These are phyloP conservation scores for Agaricus blazei DNA, from an alignment of 768 basidiomycete genomes.

Conservation along the genomic window DNA sequence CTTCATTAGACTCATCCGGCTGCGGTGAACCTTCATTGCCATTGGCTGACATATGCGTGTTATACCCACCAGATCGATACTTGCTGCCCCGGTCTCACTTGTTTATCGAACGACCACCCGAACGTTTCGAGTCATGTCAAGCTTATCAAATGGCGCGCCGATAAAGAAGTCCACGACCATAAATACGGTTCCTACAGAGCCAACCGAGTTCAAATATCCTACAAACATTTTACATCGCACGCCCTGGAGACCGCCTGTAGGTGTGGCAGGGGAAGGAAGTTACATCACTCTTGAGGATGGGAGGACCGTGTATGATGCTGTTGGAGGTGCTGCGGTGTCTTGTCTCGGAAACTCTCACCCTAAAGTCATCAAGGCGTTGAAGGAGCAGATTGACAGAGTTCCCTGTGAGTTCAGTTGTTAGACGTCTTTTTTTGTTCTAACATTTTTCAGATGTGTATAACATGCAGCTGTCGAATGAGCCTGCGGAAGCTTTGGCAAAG, in stretches of 20 bases:
- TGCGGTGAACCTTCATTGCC: too few relatives aligned
- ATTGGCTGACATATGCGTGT: background rate
- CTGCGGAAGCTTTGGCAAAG: constrained; percentile 76
- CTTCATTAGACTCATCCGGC: too few relatives aligned
- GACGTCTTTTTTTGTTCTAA: background rate
- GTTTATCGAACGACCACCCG: background rate
- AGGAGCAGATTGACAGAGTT: constrained; percentile 74
- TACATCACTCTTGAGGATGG: constrained; percentile 74
- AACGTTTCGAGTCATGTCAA: background rate
- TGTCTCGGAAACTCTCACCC: constrained; percentile 76
- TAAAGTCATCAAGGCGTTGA: constrained; percentile 65
- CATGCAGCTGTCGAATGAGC: constrained; percentile 76
- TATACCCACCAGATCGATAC: background rate
- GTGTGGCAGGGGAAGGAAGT: constrained; percentile 58
- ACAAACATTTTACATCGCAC: constrained; percentile 57
- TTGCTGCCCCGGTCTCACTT: background rate
- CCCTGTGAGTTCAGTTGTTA: constrained; percentile 47
- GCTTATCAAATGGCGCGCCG: background rate
- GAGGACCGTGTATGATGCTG: constrained; percentile 64
- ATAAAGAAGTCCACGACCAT: constrained; percentile 1
- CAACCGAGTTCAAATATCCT: background rate
- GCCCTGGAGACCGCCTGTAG: constrained; percentile 70
- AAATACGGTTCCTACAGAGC: constrained; percentile 2
- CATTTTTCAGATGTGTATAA: constrained; percentile 69
- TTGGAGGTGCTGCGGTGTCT: constrained; percentile 82